These are phyloP conservation scores for Nemania diffusa DNA, from an alignment of 2,329 filamentous ascomycete genomes.

Conservation along the genomic window DNA sequence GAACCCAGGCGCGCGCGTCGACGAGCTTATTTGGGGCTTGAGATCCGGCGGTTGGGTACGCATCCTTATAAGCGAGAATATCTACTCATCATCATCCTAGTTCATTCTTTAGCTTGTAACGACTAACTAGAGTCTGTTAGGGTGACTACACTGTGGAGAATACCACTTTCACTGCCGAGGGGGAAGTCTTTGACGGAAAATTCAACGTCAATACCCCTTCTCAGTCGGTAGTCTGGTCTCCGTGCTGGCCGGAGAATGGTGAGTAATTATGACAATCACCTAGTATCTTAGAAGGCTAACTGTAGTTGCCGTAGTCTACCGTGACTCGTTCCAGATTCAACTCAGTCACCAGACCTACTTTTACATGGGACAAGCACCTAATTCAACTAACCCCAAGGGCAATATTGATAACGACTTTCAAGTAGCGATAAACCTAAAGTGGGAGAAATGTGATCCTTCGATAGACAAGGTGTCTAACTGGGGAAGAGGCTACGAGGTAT, in stretches of 20 bases:
- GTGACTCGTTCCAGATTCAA: slow-evolving; percentile 1
- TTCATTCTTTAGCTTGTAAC: not conserved
- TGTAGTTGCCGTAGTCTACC: not conserved
- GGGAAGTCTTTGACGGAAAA: slow-evolving; percentile 10
- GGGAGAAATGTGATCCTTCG: slow-evolving; percentile 14
- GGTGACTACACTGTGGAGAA: slow-evolving; percentile 5
- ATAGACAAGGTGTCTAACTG: slow-evolving; percentile 5
- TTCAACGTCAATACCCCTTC: slow-evolving; percentile 5
- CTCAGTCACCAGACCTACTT: slow-evolving; percentile 21
- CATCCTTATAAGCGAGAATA: not conserved
- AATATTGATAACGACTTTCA: slow-evolving; percentile 11
- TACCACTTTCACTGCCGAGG: not conserved
- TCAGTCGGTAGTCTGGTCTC: slow-evolving; percentile 1
- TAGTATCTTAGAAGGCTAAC: not conserved
- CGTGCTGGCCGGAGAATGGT: slow-evolving; percentile 17
- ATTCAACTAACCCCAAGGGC: slow-evolving; percentile 4
- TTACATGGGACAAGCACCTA: slow-evolving; percentile 5
- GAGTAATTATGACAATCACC: not conserved
- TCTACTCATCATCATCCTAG: not conserved
- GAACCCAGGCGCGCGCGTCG: slow-evolving; percentile 2
- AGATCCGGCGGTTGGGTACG: slow-evolving; percentile 13
- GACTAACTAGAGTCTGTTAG: not conserved
- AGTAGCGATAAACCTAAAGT: slow-evolving; percentile 14
- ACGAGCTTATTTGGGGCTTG: slow-evolving; percentile 4
- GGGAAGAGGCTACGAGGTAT: not conserved